Base-by-base conservation (phyloP, 352 stramenopile genomes). In the Aphanomyces euteiches region DNA sequence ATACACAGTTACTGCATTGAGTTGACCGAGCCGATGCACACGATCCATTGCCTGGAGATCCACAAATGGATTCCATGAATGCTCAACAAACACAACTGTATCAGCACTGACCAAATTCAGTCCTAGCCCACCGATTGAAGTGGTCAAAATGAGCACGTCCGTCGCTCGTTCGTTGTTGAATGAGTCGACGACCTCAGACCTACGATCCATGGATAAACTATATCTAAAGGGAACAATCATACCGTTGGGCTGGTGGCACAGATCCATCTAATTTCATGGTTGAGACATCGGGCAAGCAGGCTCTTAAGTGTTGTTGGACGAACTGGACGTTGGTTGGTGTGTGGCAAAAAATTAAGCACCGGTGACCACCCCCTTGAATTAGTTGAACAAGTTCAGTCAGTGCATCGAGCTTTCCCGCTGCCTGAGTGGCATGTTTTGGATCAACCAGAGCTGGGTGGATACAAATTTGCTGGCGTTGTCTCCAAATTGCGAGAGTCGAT, bases 21-120 rank as follows among this genome's bases (percentile, higher is more conserved):
- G 83, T 67, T 95, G 87, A 0, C 87, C 87, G 45, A 95, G 84
- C 5, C 87, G 85, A 59, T 95, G 87, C 15, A 84, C 85, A 39
- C 87, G 78, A 72, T 95, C 87, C 87, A 96, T 97, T 10, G 90
- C 93, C 73, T 98, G 93, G 47, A 98, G 53, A 74, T 99, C 96
- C 40, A 97, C 88, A 74, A 97, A 96, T 19, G 97, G 97, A 73
- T 99, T 99, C 94, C 96, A 99, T 63, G 97, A 95, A 68, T 98
- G 92, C 77, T 99, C 97, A 1, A 99, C 74, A 73, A 99, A 99
- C 43, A 99, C 96, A 7, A 99, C 97, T 0, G 91, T 98, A 76
- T 99, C 95, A 4, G 96, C 97, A 10, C 88, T 91, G 6, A 94
- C 98, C 53, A 99, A 82, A 66, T 98, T 99, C 6, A 99, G 85